phyloP scores from a whole-genome alignment of 306 rosid species.

The Casuarina glauca region DNA sequence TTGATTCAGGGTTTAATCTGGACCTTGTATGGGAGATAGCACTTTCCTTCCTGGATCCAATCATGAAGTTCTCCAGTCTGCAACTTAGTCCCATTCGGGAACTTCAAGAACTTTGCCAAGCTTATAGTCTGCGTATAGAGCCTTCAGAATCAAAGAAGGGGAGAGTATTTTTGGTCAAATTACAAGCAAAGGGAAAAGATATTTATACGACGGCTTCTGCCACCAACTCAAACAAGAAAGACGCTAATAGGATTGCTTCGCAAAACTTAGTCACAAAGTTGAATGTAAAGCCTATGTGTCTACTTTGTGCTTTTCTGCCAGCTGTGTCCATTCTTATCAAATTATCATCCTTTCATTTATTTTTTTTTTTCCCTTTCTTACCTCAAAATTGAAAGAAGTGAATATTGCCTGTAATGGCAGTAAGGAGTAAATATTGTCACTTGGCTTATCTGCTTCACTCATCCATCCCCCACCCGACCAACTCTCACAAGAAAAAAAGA shows the following conservation, averaged over 20 bases:
- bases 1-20: constrained; percentile 85
- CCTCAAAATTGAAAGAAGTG: neutral
- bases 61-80: constrained; percentile 66
- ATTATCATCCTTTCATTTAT: neutral
- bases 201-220: constrained; percentile 42
- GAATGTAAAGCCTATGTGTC: constrained; percentile 53
- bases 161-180: constrained; percentile 49
- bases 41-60: constrained; percentile 76
- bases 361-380: too few relatives aligned
- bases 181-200: constrained; percentile 45
- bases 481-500: neutral
- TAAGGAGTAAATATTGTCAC: neutral
- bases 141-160: constrained; percentile 29
- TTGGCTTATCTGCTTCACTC: neutral
- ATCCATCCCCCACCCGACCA: neutral
- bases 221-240: constrained; percentile 49
- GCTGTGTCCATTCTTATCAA: constrained; percentile 12
- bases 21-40: constrained; percentile 62
- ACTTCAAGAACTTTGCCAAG: constrained; percentile 76
- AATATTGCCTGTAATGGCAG: neutral
- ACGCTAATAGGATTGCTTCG: constrained; percentile 60
- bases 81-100: constrained; percentile 83
- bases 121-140: constrained; percentile 40
- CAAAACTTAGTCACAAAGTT: constrained; percentile 41
- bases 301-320: constrained; percentile 11